Conservation (phyloP, 1,284 basidiomycete genomes). For the Cutaneotrichosporon sp. region DNA sequence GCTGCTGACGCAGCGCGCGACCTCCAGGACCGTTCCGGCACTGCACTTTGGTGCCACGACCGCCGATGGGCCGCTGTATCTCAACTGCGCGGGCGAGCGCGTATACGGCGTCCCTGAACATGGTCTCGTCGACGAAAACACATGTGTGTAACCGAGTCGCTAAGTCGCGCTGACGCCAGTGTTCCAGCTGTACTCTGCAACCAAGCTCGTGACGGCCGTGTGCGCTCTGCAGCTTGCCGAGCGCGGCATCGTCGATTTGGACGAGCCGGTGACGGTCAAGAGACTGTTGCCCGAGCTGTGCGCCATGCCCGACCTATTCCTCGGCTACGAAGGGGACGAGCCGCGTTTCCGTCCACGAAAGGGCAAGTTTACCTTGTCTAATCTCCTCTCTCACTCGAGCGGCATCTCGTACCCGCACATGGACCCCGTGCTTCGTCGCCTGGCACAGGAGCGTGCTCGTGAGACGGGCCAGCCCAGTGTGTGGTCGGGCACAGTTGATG, state of each 20-base stretch:
- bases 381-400: constrained; percentile 36
- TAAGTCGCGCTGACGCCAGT: constrained; percentile 10
- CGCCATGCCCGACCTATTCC: constrained; percentile 22
- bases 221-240: constrained; percentile 15
- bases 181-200: constrained; percentile 34
- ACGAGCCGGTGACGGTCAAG: constrained; percentile 21
- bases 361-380: constrained; percentile 31
- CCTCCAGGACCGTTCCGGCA: constrained; percentile 23
- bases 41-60: constrained; percentile 29
- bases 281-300: constrained; percentile 33
- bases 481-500: constrained; percentile 11
- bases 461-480: constrained; percentile 11
- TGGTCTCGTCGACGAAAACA: constrained; percentile 26
- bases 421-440: not conserved
- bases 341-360: constrained; percentile 23
- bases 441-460: constrained; percentile 8
- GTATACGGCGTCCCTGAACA: constrained; percentile 23
- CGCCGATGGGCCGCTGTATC: constrained; percentile 28
- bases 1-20: constrained; percentile 18
- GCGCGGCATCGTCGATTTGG: constrained; percentile 15
- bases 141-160: constrained; percentile 21
- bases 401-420: constrained; percentile 14
- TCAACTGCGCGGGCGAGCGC: constrained; percentile 26
- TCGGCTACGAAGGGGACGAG: constrained; percentile 27
- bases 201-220: constrained; percentile 29